Base-by-base conservation (phyloP, 345 rosid species). In the Hibiscus tridactylites region DNA sequence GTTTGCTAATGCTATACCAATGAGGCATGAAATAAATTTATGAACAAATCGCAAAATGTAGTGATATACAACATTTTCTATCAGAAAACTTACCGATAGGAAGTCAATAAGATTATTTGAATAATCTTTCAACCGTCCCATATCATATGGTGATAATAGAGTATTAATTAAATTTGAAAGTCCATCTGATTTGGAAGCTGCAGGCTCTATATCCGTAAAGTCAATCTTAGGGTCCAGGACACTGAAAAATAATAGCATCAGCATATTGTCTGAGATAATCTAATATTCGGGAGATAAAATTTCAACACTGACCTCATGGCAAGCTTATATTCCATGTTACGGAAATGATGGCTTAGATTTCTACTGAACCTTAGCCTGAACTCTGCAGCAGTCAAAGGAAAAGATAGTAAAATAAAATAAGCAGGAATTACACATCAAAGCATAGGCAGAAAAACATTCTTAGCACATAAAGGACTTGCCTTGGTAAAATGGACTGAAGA, bases 401-500 rank as follows among this genome's bases (percentile, higher is more conserved):
- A 21, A 61, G 54, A 21, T 61, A 44, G 0, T 2, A 2, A 44
- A 44, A 44, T 44, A 44, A 44, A 44, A 44, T 24, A 69, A 75
- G 75, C 54, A 26, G 31, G 16, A 73, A 71, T 13, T 9, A 80
- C 49, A 42, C 46, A 73, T 21, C 17, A 8, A 65, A 44, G 76
- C 24, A 61, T 44, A 16, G 4, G 61, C 64, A 52, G 57, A 60
- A 44, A 50, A 65, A 64, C 26, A 29, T 54, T 56, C 47, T 53
- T 50, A 53, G 33, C 10, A 19, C 35, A 12, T 57, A 59, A 72
- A 74, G 66, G 61, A 76, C 81, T 71, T 72, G 87, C 98, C 98
- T 85, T 78, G 87, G 79, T 89, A 87, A 84, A 92, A 92, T 31
- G 98, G 98, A 81, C 91, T 81, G 77, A 95, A 89, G 76, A 90